Percentiles rank a stretch among this genome's conserved stretches.
Evolutionary conservation across 2,329 filamentous ascomycete species (phyloP).

Genomic region (Aspergillus sp.): DNA sequence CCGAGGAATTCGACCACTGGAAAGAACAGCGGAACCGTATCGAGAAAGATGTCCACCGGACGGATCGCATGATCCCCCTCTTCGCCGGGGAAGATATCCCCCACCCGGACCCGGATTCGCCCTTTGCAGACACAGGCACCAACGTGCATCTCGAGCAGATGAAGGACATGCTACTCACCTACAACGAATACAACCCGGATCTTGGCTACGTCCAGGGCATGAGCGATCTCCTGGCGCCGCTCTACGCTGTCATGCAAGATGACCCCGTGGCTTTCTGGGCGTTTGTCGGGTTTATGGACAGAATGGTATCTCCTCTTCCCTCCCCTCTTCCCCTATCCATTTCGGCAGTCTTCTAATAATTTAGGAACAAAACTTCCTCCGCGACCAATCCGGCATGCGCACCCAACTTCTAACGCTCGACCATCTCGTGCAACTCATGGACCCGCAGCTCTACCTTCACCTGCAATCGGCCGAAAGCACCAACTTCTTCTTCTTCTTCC

Average conservation of each 20-base stretch:
- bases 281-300: slow-evolving; percentile 91
- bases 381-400: slow-evolving; percentile 94
- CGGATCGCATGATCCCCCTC: slow-evolving; percentile 87
- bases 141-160: slow-evolving; percentile 98
- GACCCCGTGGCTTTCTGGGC: slow-evolving; percentile 96
- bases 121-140: slow-evolving; percentile 84
- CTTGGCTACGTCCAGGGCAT: slow-evolving; percentile 97
- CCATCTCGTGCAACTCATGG: slow-evolving; percentile 92
- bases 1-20: slow-evolving; percentile 90
- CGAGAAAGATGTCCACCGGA: slow-evolving; percentile 97
- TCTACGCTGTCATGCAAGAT: slow-evolving; percentile 96
- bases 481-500: slow-evolving; percentile 99
- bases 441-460: slow-evolving; percentile 86
- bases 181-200: slow-evolving; percentile 95
- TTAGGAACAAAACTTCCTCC: slow-evolving; percentile 82
- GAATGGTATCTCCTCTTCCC: slow-evolving; percentile 75
- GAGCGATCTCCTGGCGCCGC: slow-evolving; percentile 90
- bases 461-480: slow-evolving; percentile 85
- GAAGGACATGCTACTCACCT: slow-evolving; percentile 97
- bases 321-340: neutral
- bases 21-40: slow-evolving; percentile 88
- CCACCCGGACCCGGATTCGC: slow-evolving; percentile 90
- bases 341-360: neutral
- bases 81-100: slow-evolving; percentile 95
- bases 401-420: slow-evolving; percentile 83